Evolutionary conservation across 106 monocot genomes (phyloP), one percentile per base, ranked within the genome.

Genomic region (Allium cepa): DNA sequence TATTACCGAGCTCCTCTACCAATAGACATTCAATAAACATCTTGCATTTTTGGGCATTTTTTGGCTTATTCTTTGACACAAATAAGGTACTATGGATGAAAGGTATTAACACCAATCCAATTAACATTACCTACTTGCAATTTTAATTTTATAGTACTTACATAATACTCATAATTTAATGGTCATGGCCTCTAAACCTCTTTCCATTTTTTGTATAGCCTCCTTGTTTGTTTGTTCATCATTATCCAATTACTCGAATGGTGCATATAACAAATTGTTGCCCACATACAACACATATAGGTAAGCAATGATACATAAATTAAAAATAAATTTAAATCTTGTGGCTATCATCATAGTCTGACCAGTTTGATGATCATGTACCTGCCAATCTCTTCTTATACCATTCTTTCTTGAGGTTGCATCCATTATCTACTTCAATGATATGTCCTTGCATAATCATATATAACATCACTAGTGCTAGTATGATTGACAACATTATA

Each of bases 331-430:
- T n/a, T 3, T 7, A 11, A 67, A 92, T 92, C 96, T 96, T 3
- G 91, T 88, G 17, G 96, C 96, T 76, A 80, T 75, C 67, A 84
- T 77, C 8, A 96, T 79, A 58, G 86, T 88, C 59, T 84, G 73
- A 7, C 96, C 92, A 4, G 91, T 82, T 58, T 74, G 81, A n/a
- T 69, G 76, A 57, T 96, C 92, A 59, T 84, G 82, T 67, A 96
- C 80, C 78, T 84, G 86, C 96, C 96, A 96, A 71, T 92, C 92
- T 22, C 96, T 78, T 2, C 91, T 85, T 91, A 96, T 96, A 22
- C 92, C 96, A 81, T 96, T 96, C 74, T 92, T 96, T 22, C 96
- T 91, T 46, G 92, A 79, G 69, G 88, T 26, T 73, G 69, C 72
- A 69, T 85, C 92, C 92, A 36, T 91, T 92, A 53, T 96, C 96